Evolutionary conservation across 768 basidiomycete species (phyloP).

Genomic region (Auricularia sp.): DNA sequence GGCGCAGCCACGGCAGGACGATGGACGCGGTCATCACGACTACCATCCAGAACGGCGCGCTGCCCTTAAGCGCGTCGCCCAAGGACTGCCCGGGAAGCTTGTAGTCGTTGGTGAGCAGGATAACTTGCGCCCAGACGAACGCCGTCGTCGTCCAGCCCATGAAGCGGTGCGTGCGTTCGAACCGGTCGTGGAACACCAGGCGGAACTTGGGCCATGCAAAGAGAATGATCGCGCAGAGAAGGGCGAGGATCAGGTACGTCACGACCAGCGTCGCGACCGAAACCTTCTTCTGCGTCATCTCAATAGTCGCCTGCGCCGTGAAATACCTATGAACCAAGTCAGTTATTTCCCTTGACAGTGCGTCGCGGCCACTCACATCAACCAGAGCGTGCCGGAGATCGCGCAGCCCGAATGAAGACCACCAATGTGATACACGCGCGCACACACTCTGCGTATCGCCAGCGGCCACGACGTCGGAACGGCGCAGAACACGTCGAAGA

Average conservation of each 20-base stretch:
- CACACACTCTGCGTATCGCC: conserved; percentile 40
- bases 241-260: conserved; percentile 39
- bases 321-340: conserved; percentile 18
- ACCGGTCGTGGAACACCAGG: conserved; percentile 37
- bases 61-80: conserved; percentile 31
- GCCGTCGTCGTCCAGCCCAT: conserved; percentile 44
- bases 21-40: conserved; percentile 44
- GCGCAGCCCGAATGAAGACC: conserved; percentile 52
- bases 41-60: conserved; percentile 47
- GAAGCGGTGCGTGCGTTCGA: conserved; percentile 48
- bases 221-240: conserved; percentile 38
- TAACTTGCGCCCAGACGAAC: conserved; percentile 41
- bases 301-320: conserved; percentile 41
- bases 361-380: conserved; percentile 17
- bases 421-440: conserved; percentile 49
- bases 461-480: conserved; percentile 48
- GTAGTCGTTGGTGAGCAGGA: conserved; percentile 46
- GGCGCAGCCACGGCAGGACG: conserved; percentile 48
- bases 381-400: conserved; percentile 43
- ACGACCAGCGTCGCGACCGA: conserved; percentile 32
- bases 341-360: neutral
- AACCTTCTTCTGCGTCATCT: conserved; percentile 25
- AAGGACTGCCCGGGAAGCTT: conserved; percentile 27
- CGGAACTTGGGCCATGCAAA: conserved; percentile 44
- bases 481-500: conserved; percentile 42